Base-by-base conservation (phyloP, 805 yeast species). In the Teunomyces kruisii region DNA sequence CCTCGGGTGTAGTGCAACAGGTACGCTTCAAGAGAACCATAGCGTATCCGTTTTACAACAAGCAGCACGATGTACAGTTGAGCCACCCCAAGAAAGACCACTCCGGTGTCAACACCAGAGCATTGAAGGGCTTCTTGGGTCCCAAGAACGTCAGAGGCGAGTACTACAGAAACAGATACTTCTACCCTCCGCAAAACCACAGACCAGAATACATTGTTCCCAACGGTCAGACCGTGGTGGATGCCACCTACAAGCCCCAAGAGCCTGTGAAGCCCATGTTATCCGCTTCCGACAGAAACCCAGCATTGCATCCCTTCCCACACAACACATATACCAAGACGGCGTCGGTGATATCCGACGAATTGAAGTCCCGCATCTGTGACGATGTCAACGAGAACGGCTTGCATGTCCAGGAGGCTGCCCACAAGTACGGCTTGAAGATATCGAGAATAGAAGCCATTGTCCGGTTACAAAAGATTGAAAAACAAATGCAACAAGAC, bases 381-480 rank as follows among this genome's bases (percentile, higher is more conserved):
- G 68, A 74, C 38, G 89, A 81, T 42, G 70, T 80, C 44, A 69
- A 62, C 13, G 73, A 70, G 33, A 77, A 80, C 26, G 79, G 80
- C 36, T 57, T 76, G 40, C 75, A 85, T 35, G 67, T 83, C 16
- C 92, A 87, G 61, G 84, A 82, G 52, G 82, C 88, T 38, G 91
- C 97, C 9, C 79, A 84, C 51, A 79, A 80, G 58, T 84, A 82
- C 58, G 92, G 95, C 3, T 72, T 92, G 52, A 86, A 88, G 59
- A 79, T 90, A 49, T 87, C 90, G 43, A 80, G 98, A 63, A 75
- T 94, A 15, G 96, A 91, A 60, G 98, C 97, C n/a, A 75, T 92
- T 46, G 69, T 87, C 19, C 81, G 79, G 62, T 76, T 92, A 51
- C 73, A 78, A 49, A 72, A 71, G 26, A 75, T 91, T 42, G 95